Evolutionary conservation across 257 asterid species (phyloP).

Genomic region (Apocynum venetum): DNA sequence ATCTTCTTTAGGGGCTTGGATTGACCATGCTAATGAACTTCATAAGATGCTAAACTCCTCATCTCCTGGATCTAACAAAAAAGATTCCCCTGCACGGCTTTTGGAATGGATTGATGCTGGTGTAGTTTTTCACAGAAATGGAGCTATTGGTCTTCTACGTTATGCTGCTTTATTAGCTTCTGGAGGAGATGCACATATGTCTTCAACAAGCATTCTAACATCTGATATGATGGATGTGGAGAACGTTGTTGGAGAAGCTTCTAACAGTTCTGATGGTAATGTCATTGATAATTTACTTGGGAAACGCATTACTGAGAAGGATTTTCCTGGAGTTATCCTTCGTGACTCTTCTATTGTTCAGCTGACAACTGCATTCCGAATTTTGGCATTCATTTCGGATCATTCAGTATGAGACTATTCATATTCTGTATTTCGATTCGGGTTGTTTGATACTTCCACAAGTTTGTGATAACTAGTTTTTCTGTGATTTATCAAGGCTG

Average conservation of each 20-base stretch:
- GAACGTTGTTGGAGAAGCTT: slow-evolving; percentile 77
- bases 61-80: slow-evolving; percentile 75
- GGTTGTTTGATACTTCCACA: slow-evolving; percentile 8
- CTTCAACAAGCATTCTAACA: slow-evolving; percentile 75
- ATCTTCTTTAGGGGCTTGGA: slow-evolving; percentile 79
- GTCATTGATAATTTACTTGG: slow-evolving; percentile 83
- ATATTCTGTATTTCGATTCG: slow-evolving; percentile 2
- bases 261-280: slow-evolving; percentile 70
- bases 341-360: slow-evolving; percentile 87
- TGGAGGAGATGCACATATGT: slow-evolving; percentile 94
- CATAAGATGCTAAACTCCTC: slow-evolving; percentile 58
- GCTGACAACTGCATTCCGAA: slow-evolving; percentile 87
- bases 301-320: slow-evolving; percentile 89
- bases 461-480: slow-evolving; percentile 27
- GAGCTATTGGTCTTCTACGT: slow-evolving; percentile 66
- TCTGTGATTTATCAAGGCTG: slow-evolving; percentile 49
- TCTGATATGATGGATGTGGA: slow-evolving; percentile 95
- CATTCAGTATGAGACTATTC: slow-evolving; percentile 45
- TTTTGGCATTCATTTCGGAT: slow-evolving; percentile 87
- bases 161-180: slow-evolving; percentile 83
- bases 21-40: slow-evolving; percentile 67
- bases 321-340: slow-evolving; percentile 79
- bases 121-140: slow-evolving; percentile 91
- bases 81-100: slow-evolving; percentile 94
- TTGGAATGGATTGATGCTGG: slow-evolving; percentile 98